Evolutionary conservation across 352 stramenopile species (phyloP), one percentile per base, ranked within the genome.

Genomic region (Pythium scleroteichum): DNA sequence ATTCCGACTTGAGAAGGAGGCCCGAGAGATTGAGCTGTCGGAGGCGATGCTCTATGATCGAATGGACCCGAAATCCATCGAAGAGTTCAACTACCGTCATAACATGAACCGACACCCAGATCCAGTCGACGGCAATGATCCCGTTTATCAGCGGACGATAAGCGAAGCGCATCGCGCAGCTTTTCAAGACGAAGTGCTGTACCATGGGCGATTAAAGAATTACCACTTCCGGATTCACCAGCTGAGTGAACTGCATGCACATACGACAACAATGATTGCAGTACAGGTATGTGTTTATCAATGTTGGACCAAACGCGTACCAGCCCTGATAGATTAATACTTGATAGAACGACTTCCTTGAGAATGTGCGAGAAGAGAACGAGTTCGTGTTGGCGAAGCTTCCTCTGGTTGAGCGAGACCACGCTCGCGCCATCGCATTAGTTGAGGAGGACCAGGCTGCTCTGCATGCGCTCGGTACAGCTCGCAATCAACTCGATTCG

Each of bases 31-130:
- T 10, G 75, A 88, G 17, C 49, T 87, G 16, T 45, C 56, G 0
- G 84, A 94, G 24, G 54, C 62, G 0, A 53, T 84, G 19, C 49
- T 89, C 12, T 94, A 94, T 41, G 82, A 92, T 49, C 64, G 78
- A 1, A 59, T 72, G 24, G 72, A 78, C 17, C 79, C 79, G 0
- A 87, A 89, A 57, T 71, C 68, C 0, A 94, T 94, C 14, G 82
- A 87, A 5, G 75, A 83, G 0, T 76, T 90, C 29, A 87, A 94
- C 44, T 91, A 79, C 29, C 76, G 84, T 1, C 84, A 94, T 29
- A 68, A 72, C 0, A 76, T 92, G 8, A 76, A 88, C 51, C 72
- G 78, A 0, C 53, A 73, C 23, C 54, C 59, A 7, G 48, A 75
- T 0, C 22, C 64, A 23, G 47, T 69, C 0, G 56, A 71, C 14